A percentile compares a stretch with the other conserved stretches of the same genome.
Evolutionary conservation across 1,284 basidiomycete genomes (phyloP).

Genomic region (Amylostereum areolatum): DNA sequence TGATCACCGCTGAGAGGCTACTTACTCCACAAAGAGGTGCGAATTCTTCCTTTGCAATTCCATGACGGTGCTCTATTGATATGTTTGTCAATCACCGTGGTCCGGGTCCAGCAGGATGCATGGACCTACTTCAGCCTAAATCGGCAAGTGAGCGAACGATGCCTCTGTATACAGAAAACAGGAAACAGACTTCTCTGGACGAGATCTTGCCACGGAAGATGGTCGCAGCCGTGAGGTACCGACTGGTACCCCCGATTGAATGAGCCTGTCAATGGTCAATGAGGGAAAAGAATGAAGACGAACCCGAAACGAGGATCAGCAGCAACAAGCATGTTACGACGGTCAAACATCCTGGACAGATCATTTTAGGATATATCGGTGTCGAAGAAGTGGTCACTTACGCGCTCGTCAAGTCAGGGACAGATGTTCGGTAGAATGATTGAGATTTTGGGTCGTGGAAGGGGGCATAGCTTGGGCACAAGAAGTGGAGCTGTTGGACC

Average conservation of each 20-base stretch:
- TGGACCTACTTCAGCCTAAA: conserved; percentile 49
- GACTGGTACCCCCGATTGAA: conserved; percentile 31
- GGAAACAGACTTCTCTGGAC: conserved; percentile 66
- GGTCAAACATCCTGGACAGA: conserved; percentile 65
- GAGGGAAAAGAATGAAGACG: conserved; percentile 17
- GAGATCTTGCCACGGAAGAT: conserved; percentile 84
- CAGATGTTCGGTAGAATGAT: conserved; percentile 57
- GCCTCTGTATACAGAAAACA: conserved; percentile 12
- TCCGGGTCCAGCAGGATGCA: conserved; percentile 5
- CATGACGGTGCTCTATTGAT: conserved; percentile 35
- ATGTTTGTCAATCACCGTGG: conserved; percentile 4
- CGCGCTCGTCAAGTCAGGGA: conserved; percentile 68
- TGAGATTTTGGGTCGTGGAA: conserved; percentile 60
- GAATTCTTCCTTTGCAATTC: conserved; percentile 71
- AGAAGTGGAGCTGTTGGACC: conserved; percentile 70
- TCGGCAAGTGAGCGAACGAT: conserved; percentile 26
- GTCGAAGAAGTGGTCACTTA: conserved; percentile 24
- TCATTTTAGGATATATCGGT: conserved; percentile 1
- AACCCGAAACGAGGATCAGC: conserved; percentile 77
- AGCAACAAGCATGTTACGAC: conserved; percentile 78
- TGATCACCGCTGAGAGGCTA: conserved; percentile 8
- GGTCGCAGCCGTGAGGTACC: conserved; percentile 82
- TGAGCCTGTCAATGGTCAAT: neutral
- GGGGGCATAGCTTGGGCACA: conserved; percentile 85
- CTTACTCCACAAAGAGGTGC: conserved; percentile 72